These are phyloP conservation scores for Barbatosphaeria neglecta DNA, from an alignment of 495 filamentous ascomycete species.

Conservation along the genomic window DNA sequence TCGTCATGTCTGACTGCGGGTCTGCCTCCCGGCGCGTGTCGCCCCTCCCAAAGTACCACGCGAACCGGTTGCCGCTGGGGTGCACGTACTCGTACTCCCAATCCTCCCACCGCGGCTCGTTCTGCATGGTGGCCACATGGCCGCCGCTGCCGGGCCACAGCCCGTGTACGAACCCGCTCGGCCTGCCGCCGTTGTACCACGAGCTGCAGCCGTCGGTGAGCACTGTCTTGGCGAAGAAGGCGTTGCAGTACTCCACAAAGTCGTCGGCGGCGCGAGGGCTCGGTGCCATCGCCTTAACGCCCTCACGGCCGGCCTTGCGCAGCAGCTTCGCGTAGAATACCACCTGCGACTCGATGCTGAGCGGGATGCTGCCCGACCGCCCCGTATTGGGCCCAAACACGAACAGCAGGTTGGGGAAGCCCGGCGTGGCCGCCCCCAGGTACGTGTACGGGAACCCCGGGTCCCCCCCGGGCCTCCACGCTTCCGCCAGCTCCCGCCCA, in stretches of 20 bases:
- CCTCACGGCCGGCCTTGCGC: constrained; percentile 52
- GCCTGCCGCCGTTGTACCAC: constrained; percentile 56
- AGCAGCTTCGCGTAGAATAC: constrained; percentile 52
- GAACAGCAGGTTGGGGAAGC: constrained; percentile 55
- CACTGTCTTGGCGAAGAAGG: constrained; percentile 51
- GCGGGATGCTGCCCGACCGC: constrained; percentile 40
- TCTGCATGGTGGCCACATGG: constrained; percentile 41
- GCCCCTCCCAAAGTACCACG: constrained; percentile 33
- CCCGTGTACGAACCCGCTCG: constrained; percentile 46
- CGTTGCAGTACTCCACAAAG: constrained; percentile 49
- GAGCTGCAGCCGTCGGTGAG: constrained; percentile 52
- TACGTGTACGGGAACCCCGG: constrained; percentile 55
- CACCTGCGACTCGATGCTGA: constrained; percentile 43
- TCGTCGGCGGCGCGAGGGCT: constrained; percentile 45
- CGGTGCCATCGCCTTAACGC: constrained; percentile 46
- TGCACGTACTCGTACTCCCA: constrained; percentile 51
- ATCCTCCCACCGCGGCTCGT: constrained; percentile 61
- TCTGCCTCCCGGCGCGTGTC: constrained; percentile 28
- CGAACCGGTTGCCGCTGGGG: constrained; percentile 25
- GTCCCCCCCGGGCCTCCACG: constrained; percentile 37
- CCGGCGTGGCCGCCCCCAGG: constrained; percentile 47
- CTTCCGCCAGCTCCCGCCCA: constrained; percentile 34
- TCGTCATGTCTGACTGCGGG: constrained; percentile 22
- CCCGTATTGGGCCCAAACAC: constrained; percentile 43
- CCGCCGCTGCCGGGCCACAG: constrained; percentile 56